A percentile compares a stretch with the other conserved stretches of the same genome.
Evolutionary conservation across 2,329 filamentous ascomycete species (phyloP).

Genomic region (Teratosphaeria zuluensis): DNA sequence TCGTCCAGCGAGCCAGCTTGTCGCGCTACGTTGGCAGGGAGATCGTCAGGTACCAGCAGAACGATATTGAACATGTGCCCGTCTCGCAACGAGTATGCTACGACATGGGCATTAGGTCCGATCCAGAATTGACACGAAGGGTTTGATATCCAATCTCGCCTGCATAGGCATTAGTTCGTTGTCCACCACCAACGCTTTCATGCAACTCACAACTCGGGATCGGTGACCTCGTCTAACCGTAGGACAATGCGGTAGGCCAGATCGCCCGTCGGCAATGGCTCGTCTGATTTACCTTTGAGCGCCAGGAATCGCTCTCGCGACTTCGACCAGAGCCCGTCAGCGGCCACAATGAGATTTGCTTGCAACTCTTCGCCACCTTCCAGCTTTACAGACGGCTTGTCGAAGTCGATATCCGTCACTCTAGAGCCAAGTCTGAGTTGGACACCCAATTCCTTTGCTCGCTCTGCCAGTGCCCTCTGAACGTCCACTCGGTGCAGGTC

Average conservation of each 20-base stretch:
- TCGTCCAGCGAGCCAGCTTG: slow-evolving; percentile 48
- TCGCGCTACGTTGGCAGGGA: slow-evolving; percentile 45
- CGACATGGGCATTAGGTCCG: slow-evolving; percentile 51
- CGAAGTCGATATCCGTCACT: slow-evolving; percentile 41
- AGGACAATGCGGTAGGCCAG: slow-evolving; percentile 56
- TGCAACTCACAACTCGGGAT: slow-evolving; percentile 35
- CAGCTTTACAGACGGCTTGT: slow-evolving; percentile 33
- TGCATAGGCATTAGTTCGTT: background rate
- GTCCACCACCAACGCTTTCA: background rate
- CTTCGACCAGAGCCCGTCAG: slow-evolving; percentile 55
- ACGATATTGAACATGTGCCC: slow-evolving; percentile 58
- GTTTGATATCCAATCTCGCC: slow-evolving; percentile 40
- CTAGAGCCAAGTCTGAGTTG: slow-evolving; percentile 40
- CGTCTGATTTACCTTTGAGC: slow-evolving; percentile 28
- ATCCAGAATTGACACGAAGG: slow-evolving; percentile 53
- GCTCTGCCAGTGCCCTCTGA: slow-evolving; percentile 43
- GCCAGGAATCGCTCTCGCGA: slow-evolving; percentile 43
- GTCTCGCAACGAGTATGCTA: slow-evolving; percentile 52
- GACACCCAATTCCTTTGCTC: slow-evolving; percentile 46
- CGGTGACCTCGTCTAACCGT: slow-evolving; percentile 40
- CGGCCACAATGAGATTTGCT: slow-evolving; percentile 51
- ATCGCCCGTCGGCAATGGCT: slow-evolving; percentile 51
- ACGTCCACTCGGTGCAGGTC: slow-evolving; percentile 55
- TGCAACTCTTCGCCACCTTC: slow-evolving; percentile 31
- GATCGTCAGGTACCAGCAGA: slow-evolving; percentile 53